Evolutionary conservation across 2,329 filamentous ascomycete species (phyloP).

Genomic region (Aureobasidium sp.): DNA sequence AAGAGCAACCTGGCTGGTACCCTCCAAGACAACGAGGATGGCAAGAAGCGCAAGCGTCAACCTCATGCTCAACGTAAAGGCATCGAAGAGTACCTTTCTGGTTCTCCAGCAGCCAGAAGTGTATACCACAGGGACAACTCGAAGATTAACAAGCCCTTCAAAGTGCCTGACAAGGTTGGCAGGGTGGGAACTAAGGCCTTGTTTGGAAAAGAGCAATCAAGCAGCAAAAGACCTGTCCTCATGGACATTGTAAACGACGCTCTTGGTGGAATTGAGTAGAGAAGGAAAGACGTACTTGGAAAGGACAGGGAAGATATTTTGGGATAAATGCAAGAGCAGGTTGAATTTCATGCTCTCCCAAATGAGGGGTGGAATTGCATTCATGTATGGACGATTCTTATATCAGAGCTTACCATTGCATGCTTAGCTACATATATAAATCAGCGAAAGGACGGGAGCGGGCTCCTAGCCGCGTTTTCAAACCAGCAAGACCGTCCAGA

Average conservation of each 20-base stretch:
- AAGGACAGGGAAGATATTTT: background rate
- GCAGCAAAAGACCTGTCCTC: conserved; percentile 55
- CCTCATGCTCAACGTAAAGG: conserved; percentile 12
- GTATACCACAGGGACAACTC: background rate
- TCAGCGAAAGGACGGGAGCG: background rate
- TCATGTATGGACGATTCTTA: background rate
- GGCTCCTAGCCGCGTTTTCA: background rate
- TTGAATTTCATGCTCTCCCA: background rate
- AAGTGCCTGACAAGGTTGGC: conserved; percentile 53
- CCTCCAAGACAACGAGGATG: background rate
- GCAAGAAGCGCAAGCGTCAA: background rate
- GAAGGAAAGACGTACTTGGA: background rate
- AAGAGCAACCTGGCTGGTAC: background rate
- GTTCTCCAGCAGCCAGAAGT: background rate
- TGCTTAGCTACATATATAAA: background rate
- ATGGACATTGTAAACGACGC: conserved; percentile 70
- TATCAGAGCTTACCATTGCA: background rate
- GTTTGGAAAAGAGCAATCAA: conserved; percentile 29
- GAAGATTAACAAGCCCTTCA: conserved; percentile 20
- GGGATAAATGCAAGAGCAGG: background rate
- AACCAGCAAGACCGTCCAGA: background rate
- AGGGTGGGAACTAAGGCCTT: conserved; percentile 49
- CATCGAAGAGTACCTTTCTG: background rate
- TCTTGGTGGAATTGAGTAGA: conserved; percentile 8
- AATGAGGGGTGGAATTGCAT: background rate